phyloP scores from a whole-genome alignment of 768 basidiomycete genomes.

The Mycena galericulata region DNA sequence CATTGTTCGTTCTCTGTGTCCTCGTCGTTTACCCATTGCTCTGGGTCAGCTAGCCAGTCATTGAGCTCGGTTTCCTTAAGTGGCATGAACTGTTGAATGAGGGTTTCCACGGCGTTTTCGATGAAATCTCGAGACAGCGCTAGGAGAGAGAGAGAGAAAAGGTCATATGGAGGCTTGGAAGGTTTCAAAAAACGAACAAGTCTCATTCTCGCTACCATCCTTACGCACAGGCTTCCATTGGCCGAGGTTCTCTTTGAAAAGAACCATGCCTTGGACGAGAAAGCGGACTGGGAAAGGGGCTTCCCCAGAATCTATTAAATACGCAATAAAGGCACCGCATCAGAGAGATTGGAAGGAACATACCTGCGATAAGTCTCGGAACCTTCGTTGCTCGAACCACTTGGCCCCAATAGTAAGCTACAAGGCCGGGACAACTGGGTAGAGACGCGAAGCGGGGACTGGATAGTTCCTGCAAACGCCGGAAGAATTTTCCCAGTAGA shows the following conservation, averaged over 20 bases:
- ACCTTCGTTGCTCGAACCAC: slow-evolving; percentile 77
- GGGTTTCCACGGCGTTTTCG: slow-evolving; percentile 75
- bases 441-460: slow-evolving; percentile 69
- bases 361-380: slow-evolving; percentile 70
- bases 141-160: slow-evolving; percentile 39
- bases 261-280: slow-evolving; percentile 85
- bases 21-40: slow-evolving; percentile 94
- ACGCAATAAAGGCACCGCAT: background rate
- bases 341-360: slow-evolving; percentile 13
- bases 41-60: slow-evolving; percentile 88
- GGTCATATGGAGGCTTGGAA: slow-evolving; percentile 13
- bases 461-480: slow-evolving; percentile 76
- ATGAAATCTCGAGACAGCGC: slow-evolving; percentile 79
- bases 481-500: slow-evolving; percentile 84
- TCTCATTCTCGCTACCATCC: slow-evolving; percentile 69
- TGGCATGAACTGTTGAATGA: slow-evolving; percentile 89
- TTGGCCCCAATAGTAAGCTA: slow-evolving; percentile 86
- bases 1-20: slow-evolving; percentile 92
- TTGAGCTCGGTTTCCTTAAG: slow-evolving; percentile 85
- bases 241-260: slow-evolving; percentile 85
- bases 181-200: slow-evolving; percentile 54
- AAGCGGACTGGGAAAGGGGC: slow-evolving; percentile 83
- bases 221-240: slow-evolving; percentile 80
- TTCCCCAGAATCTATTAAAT: slow-evolving; percentile 64
- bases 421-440: slow-evolving; percentile 71